Evolutionary conservation across 805 yeast genomes (phyloP), one percentile per base, ranked within the genome.

Genomic region (Tetrapisispora iriomotensis): DNA sequence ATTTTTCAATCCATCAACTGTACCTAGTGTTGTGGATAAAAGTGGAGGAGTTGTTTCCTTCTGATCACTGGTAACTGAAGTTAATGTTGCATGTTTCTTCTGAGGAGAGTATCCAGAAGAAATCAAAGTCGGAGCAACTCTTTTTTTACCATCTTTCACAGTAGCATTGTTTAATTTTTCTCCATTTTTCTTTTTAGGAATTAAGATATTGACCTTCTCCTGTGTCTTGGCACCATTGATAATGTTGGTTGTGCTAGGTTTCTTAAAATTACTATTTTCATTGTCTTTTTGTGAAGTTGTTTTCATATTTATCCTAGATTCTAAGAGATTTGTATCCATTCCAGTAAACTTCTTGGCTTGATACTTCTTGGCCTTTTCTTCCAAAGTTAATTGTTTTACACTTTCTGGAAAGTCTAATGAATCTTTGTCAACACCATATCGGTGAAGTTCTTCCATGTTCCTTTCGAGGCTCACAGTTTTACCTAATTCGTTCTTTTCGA

Each of bases 341-440:
- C 29, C 14, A 6, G n/a, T 8, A 3, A 28, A 17, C 14, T 37
- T 27, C 6, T 18, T 17, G 25, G 58, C 54, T 31, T 61, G 62
- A 30, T 56, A 52, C 25, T 57, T 60, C 8, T 61, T 64, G 1
- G 84, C 77, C 44, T 68, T 67, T 28, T 79, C 85, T 48, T 87
- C 96, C 18, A 90, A 62, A 4, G 64, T 56, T 40, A 90, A 66
- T 59, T 88, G 96, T 38, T 76, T 81, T 1, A 80, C 72, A 58
- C 92, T 80, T 53, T 90, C 97, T 0, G 96, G 95, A 50, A 86
- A 82, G 17, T 80, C 79, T 65, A 82, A 68, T 8, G 83, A 74
- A 47, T 88, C 96, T 41, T 87, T 72, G 45, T 84, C 94, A 2
- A 83, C 87, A 45, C 98, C 97, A 55, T 82, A 90, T 48, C 86